These are phyloP conservation scores for Aspergillus hancockii DNA, from an alignment of 495 filamentous ascomycete genomes.

Conservation along the genomic window DNA sequence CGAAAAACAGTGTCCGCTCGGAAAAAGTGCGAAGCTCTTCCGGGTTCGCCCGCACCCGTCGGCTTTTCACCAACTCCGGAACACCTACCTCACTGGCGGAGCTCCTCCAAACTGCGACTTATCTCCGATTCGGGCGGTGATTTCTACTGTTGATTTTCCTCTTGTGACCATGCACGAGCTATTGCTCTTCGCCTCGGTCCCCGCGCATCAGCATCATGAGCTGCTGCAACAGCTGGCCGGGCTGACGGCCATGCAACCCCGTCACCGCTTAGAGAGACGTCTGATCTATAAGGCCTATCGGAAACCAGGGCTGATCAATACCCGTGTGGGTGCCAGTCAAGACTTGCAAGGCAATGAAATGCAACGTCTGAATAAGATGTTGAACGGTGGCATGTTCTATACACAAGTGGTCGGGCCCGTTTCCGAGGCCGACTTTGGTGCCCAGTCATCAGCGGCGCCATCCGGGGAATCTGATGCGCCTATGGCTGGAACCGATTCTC, in stretches of 20 bases:
- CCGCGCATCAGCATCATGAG: constrained; percentile 51
- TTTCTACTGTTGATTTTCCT: constrained; percentile 1
- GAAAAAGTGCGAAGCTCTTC: not conserved
- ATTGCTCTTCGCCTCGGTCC: constrained; percentile 50
- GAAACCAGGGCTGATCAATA: constrained; percentile 38
- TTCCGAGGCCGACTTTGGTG: constrained; percentile 35
- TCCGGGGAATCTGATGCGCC: constrained; percentile 28
- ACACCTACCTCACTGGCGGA: constrained; percentile 2
- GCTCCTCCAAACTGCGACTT: not conserved
- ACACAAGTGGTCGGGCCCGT: constrained; percentile 49
- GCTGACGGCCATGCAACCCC: constrained; percentile 66
- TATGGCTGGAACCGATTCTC: constrained; percentile 29
- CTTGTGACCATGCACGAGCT: constrained; percentile 47
- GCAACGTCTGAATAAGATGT: constrained; percentile 48
- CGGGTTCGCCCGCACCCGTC: constrained; percentile 5
- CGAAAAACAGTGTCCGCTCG: constrained; percentile 1
- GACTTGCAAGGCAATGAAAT: constrained; percentile 43
- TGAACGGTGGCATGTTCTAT: constrained; percentile 54
- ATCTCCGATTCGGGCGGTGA: constrained; percentile 12
- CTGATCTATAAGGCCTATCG: constrained; percentile 66
- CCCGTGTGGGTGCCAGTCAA: constrained; percentile 45
- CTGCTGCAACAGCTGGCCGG: constrained; percentile 68
- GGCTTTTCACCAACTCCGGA: constrained; percentile 2
- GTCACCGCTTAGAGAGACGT: constrained; percentile 58
- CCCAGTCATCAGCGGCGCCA: constrained; percentile 9